phyloP scores from a whole-genome alignment of 1,139 yeast genomes.

The Pichia sp. region DNA sequence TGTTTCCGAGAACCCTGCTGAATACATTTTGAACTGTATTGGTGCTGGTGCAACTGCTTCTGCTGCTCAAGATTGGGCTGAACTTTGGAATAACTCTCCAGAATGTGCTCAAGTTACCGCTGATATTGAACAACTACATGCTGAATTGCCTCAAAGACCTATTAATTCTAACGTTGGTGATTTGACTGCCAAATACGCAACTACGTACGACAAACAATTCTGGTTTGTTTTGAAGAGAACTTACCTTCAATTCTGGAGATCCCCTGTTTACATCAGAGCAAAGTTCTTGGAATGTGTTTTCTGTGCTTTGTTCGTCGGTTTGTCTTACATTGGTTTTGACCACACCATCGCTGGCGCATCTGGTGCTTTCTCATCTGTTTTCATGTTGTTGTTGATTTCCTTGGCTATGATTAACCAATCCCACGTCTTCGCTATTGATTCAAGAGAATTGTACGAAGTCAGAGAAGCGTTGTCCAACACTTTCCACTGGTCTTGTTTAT shows the following conservation, averaged over 20 bases:
- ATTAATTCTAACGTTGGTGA: constrained; percentile 30
- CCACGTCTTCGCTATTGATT: constrained; percentile 51
- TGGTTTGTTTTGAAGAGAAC: constrained; percentile 41
- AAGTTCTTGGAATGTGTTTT: constrained; percentile 37
- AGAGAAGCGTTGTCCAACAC: constrained; percentile 63
- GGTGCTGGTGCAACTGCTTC: constrained; percentile 58
- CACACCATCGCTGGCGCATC: constrained; percentile 48
- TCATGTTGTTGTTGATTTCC: constrained; percentile 46
- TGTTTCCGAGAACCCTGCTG: constrained; percentile 47
- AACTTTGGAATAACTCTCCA: constrained; percentile 42
- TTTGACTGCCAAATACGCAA: constrained; percentile 34
- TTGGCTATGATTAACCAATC: constrained; percentile 56
- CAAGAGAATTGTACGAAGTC: constrained; percentile 56
- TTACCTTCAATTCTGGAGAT: constrained; percentile 45
- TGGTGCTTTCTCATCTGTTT: constrained; percentile 46
- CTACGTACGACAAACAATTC: constrained; percentile 39
- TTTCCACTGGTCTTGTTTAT: constrained; percentile 58
- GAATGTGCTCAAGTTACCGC: constrained; percentile 28
- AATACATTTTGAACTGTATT: constrained; percentile 50
- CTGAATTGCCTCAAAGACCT: constrained; percentile 22
- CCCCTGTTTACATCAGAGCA: constrained; percentile 45
- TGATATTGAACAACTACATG: constrained; percentile 29
- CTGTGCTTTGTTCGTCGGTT: constrained; percentile 50
- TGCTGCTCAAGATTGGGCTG: constrained; percentile 44
- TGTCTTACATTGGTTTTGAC: constrained; percentile 50